Base-by-base conservation (phyloP, 177 flowering plant species). In the Vitis hybrid region DNA sequence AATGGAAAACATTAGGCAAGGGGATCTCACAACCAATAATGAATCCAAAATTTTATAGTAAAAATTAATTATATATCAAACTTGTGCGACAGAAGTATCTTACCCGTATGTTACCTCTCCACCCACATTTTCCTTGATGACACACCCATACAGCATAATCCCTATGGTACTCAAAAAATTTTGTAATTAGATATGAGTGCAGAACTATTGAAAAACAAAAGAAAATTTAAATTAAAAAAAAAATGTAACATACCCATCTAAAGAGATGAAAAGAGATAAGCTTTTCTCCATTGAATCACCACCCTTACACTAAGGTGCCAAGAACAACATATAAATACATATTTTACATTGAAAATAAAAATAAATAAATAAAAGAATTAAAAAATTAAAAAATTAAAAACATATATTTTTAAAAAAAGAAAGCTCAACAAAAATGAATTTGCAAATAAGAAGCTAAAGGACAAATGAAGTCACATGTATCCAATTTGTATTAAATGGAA, bases 61-160 rank as follows among this genome's bases (percentile, higher is more conserved):
- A 14, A 15, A 63, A 55, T 22, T 61, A 65, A 29, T 31, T 33
- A 4, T 26, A 20, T 5, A 16, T 18, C 16, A 63, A 3, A 51
- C 29, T 48, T 13, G n/a, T 2, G 49, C 9, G 29, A 8, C 20
- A 50, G 65, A 18, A 10, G 8, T 53, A 66, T 1, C 10, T 74
- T 77, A 92, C 97, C 81, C 26, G 62, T 51, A 80, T 70, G 70
- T 69, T 62, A 51, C 97, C 99, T 75, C 65, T 83, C 95, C 94
- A 89, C 20, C 97, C 95, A 85, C 99, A 94, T 71, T 85, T 86
- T 55, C 67, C 90, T 63, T 89, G 85, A 75, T 80, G 86, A 76
- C 99, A 94, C 45, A 62, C 74, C 99, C 98, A 92, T 66, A 74
- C 8, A 49, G 97, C 97, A 48, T 78, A 65, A 60, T 74, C 72